A percentile compares a stretch with the other conserved stretches of the same genome.
Evolutionary conservation across 2,329 filamentous ascomycete species (phyloP).

Genomic region (Periconia sp.): DNA sequence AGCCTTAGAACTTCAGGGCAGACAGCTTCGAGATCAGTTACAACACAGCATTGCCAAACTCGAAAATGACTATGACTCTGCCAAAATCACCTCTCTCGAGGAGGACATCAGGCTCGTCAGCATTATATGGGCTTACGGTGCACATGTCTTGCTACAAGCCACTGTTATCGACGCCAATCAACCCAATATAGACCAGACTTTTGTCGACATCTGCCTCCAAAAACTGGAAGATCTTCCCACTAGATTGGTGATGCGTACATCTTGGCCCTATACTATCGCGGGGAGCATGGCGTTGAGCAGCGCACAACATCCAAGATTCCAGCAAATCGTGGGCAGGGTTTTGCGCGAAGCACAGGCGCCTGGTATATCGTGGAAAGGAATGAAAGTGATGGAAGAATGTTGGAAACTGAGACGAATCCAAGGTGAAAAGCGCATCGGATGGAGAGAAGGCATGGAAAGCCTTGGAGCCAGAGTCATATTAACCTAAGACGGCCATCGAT

Average conservation of each 20-base stretch:
- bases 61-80: neutral
- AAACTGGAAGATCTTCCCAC: neutral
- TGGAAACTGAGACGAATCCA: neutral
- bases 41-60: neutral
- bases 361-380: neutral
- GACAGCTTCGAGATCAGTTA: neutral
- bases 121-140: neutral
- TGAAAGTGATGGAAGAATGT: neutral
- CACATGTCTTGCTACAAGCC: neutral
- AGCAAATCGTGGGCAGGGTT: neutral
- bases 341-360: neutral
- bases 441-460: neutral
- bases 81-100: neutral
- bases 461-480: too few species aligned
- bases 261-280: neutral
- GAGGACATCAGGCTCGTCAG: neutral
- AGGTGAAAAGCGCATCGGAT: neutral
- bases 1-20: neutral
- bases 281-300: neutral
- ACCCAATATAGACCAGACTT: neutral
- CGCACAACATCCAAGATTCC: neutral
- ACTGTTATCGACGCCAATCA: neutral
- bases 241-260: neutral
- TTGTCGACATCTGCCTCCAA: neutral
- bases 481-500: too few species aligned